phyloP scores from a whole-genome alignment of 2,329 filamentous ascomycete species.

The Penicillium concentricum region DNA sequence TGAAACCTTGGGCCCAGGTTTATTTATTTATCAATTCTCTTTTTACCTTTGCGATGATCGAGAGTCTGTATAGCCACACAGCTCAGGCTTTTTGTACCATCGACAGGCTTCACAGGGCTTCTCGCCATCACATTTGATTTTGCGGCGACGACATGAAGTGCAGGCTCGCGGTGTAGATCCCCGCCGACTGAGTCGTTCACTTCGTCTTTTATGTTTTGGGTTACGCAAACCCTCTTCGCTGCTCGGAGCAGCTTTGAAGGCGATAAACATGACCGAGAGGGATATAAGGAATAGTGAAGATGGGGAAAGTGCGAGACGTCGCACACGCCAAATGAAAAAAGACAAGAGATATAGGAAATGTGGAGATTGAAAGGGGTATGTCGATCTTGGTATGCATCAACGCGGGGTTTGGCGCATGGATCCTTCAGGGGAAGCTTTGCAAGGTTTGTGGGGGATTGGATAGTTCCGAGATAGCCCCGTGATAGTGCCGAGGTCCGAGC shows the following conservation, averaged over 20 bases:
- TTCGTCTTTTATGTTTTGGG: constrained; percentile 10
- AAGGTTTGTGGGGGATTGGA: not conserved
- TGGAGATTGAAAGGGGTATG: not conserved
- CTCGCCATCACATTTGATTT: constrained; percentile 76
- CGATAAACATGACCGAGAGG: constrained; percentile 10
- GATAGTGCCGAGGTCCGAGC: not conserved
- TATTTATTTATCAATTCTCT: not conserved
- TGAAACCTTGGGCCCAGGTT: not conserved
- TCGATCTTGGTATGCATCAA: not conserved
- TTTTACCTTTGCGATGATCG: constrained; percentile 71
- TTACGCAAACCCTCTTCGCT: constrained; percentile 8
- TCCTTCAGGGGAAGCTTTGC: not conserved
- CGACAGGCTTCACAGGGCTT: constrained; percentile 77
- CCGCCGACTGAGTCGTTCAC: constrained; percentile 4
- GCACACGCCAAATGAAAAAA: too few relatives aligned
- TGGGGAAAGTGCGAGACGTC: too few relatives aligned
- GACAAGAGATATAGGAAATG: not conserved
- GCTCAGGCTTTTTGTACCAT: constrained; percentile 72
- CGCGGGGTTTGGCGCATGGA: not conserved
- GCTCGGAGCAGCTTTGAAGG: constrained; percentile 8
- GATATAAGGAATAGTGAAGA: not conserved
- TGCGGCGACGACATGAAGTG: constrained; percentile 71
- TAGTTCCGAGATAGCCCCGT: too few relatives aligned
- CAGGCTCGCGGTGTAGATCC: constrained; percentile 51
- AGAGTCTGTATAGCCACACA: constrained; percentile 75